phyloP scores from a whole-genome alignment of 2,329 filamentous ascomycete genomes.

The Alternaria sp. region DNA sequence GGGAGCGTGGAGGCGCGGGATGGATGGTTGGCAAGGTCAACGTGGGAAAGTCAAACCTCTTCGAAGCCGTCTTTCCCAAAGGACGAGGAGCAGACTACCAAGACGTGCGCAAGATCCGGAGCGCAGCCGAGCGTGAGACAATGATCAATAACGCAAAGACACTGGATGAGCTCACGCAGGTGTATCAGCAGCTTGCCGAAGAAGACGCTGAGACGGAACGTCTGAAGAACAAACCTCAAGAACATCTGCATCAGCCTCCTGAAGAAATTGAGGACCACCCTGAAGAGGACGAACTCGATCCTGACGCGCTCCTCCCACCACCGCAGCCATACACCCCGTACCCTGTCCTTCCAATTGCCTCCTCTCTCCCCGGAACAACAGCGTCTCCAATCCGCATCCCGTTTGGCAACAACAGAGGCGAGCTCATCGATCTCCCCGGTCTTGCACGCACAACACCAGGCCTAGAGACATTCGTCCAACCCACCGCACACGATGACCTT shows the following conservation, averaged over 20 bases:
- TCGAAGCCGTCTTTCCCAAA: constrained; percentile 88
- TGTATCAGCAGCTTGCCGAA: constrained; percentile 42
- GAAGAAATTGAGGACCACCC: constrained; percentile 27
- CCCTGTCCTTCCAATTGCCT: constrained; percentile 86
- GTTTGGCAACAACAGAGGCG: constrained; percentile 84
- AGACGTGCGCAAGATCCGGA: constrained; percentile 46
- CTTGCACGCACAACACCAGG: constrained; percentile 71
- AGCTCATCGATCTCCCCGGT: constrained; percentile 92
- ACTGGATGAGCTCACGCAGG: constrained; percentile 32
- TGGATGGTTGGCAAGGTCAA: constrained; percentile 99
- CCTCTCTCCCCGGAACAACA: constrained; percentile 88
- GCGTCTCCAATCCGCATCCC: constrained; percentile 93
- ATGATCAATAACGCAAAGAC: constrained; percentile 41
- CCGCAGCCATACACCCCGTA: constrained; percentile 75
- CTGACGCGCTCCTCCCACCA: constrained; percentile 73
- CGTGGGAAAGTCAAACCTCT: constrained; percentile 93
- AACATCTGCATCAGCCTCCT: constrained; percentile 33
- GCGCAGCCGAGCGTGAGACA: constrained; percentile 41
- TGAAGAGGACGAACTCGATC: constrained; percentile 40
- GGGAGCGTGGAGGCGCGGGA: constrained; percentile 80
- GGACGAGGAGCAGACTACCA: constrained; percentile 51
- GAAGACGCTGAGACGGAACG: constrained; percentile 44
- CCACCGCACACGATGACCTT: constrained; percentile 70
- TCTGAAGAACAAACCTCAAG: constrained; percentile 23
- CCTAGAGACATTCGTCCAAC: constrained; percentile 74